Evolutionary conservation across 805 yeast genomes (phyloP), one percentile per base, ranked within the genome.

Genomic region (Dipodascus geniculatus): DNA sequence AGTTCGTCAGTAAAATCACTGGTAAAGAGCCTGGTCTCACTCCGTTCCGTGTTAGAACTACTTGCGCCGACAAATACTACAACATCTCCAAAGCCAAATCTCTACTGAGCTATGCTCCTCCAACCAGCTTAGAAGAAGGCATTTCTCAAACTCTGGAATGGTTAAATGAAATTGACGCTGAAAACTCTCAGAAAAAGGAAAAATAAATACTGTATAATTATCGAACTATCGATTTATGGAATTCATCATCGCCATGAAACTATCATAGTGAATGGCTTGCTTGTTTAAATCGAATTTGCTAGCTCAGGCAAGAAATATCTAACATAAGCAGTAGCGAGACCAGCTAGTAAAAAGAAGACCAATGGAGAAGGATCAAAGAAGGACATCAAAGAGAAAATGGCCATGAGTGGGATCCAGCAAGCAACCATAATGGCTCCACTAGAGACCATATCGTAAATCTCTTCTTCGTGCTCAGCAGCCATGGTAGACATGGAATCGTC

Each of bases 1-100:
- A 85, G 61, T 78, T 80, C 63, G 78, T 83, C 56, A 79, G 93
- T 9, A 81, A 79, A 53, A 59, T 90, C 4, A 63, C 79, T 2
- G 87, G 91, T 1, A 87, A 86, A 67, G 95, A 88, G 64, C 87
- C 97, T 1, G 95, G 95, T n/a, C 74, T 93, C 57, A 89, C 98
- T 1, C 96, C 98, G 1, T 93, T 91, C 72, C 81, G 98, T 70
- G 99, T 89, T 22, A 85, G 81, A 58, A 82, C 91, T 53, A 90
- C 90, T 11, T 88, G 96, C 70, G 98, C 98, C 20, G 80, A 79
- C 57, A 83, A 99, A 68, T 93, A 93, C 68, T 96, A 91, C 68
- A 87, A 90, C 65, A 89, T 93, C 57, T 63, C 85, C 38, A 91
- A 89, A 69, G 98, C 99, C 2, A 89, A 87, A 64, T 68, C 69